These are phyloP conservation scores for Sugiyamaella smithiae DNA, from an alignment of 805 yeast species.

Conservation along the genomic window DNA sequence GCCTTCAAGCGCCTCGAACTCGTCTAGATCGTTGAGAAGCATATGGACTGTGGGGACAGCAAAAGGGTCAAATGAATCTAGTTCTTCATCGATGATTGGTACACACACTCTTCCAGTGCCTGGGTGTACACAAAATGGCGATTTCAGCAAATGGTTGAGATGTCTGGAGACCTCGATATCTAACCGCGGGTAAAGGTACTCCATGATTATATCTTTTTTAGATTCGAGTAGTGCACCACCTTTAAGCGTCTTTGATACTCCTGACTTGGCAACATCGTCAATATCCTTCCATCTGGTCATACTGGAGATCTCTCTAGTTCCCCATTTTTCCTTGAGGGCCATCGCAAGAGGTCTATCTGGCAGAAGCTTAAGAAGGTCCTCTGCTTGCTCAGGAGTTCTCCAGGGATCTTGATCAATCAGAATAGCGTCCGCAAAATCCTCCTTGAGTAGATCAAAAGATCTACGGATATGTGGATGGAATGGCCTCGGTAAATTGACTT, in stretches of 20 bases:
- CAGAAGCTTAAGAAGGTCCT: conserved; percentile 56
- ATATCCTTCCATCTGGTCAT: conserved; percentile 75
- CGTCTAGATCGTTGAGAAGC: conserved; percentile 62
- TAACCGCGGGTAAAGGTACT: conserved; percentile 82
- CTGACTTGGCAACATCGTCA: conserved; percentile 43
- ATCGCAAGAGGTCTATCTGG: conserved; percentile 51
- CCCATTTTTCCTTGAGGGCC: conserved; percentile 61
- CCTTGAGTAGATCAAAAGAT: conserved; percentile 63
- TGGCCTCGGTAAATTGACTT: conserved; percentile 65
- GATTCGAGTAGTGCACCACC: conserved; percentile 58
- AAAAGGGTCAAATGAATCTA: conserved; percentile 66
- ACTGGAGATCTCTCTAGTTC: conserved; percentile 48
- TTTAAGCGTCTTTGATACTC: conserved; percentile 36
- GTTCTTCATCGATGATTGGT: conserved; percentile 47
- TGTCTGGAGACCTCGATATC: conserved; percentile 92
- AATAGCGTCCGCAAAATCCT: conserved; percentile 61
- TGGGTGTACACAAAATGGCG: conserved; percentile 97
- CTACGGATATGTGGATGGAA: conserved; percentile 81
- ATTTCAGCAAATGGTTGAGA: conserved; percentile 85
- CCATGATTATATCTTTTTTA: conserved; percentile 76
- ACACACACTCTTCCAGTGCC: conserved; percentile 95
- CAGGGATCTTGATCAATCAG: conserved; percentile 87
- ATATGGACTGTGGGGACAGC: conserved; percentile 71
- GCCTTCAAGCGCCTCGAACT: conserved; percentile 29
- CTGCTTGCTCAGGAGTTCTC: conserved; percentile 53